phyloP scores from a whole-genome alignment of 805 yeast species.

The Myxozyma mucilagina region DNA sequence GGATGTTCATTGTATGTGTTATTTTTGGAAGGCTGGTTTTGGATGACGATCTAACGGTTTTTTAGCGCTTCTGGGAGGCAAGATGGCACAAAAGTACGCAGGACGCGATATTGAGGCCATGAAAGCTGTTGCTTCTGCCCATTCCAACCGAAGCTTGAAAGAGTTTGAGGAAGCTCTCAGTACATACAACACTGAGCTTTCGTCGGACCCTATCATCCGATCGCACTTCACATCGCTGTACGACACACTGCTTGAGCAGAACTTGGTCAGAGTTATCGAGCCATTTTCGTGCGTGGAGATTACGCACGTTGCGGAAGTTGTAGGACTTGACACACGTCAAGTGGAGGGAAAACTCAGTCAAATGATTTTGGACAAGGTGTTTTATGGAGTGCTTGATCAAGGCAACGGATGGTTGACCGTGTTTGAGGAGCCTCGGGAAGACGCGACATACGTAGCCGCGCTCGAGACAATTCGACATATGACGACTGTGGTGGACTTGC shows the following conservation, averaged over 20 bases:
- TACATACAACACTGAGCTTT: slow-evolving; percentile 66
- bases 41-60: background rate
- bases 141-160: slow-evolving; percentile 81
- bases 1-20: slow-evolving; percentile 64
- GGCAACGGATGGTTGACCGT: slow-evolving; percentile 97
- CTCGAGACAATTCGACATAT: slow-evolving; percentile 83
- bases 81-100: slow-evolving; percentile 69
- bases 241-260: slow-evolving; percentile 90
- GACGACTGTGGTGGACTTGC: slow-evolving; percentile 82
- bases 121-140: slow-evolving; percentile 89
- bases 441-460: slow-evolving; percentile 84
- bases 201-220: slow-evolving; percentile 83
- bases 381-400: slow-evolving; percentile 94
- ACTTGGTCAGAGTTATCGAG: slow-evolving; percentile 89
- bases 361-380: slow-evolving; percentile 94
- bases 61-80: slow-evolving; percentile 60
- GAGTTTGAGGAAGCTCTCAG: slow-evolving; percentile 86
- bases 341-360: slow-evolving; percentile 93
- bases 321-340: slow-evolving; percentile 82
- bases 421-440: slow-evolving; percentile 84
- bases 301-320: slow-evolving; percentile 78
- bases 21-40: background rate
- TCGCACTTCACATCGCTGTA: slow-evolving; percentile 90
- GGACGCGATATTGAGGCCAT: slow-evolving; percentile 91
- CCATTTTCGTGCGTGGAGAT: slow-evolving; percentile 96